Conservation (phyloP, 2,329 filamentous ascomycete species). For the Fusarium citri region DNA sequence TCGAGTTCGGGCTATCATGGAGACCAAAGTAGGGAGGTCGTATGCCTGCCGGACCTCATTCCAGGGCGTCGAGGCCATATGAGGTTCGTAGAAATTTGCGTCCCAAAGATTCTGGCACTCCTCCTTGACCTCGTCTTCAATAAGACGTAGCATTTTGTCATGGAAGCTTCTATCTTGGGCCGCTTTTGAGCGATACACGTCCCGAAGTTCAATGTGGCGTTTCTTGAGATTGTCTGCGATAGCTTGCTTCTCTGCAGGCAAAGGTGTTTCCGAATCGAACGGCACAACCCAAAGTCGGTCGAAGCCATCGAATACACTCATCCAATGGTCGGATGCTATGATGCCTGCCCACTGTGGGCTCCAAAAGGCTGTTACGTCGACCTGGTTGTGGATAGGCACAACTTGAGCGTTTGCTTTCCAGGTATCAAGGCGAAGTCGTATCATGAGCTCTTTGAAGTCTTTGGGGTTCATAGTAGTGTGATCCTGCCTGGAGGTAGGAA, state of each 20-base stretch:
- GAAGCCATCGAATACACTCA: conserved; percentile 41
- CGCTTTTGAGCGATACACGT: neutral
- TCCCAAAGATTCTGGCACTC: conserved; percentile 39
- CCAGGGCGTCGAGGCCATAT: conserved; percentile 25
- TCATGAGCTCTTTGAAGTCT: conserved; percentile 37
- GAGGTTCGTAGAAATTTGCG: neutral
- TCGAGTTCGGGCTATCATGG: conserved; percentile 39
- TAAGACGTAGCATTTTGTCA: neutral
- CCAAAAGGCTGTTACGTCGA: conserved; percentile 38
- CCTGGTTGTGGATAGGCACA: conserved; percentile 29
- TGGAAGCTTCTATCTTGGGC: neutral
- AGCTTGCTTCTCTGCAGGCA: conserved; percentile 21
- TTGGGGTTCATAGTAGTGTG: neutral
- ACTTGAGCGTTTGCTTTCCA: conserved; percentile 37
- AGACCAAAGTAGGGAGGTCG: conserved; percentile 5
- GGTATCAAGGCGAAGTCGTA: conserved; percentile 32
- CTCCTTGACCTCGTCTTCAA: conserved; percentile 31
- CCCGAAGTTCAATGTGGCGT: conserved; percentile 8
- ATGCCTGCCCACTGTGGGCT: conserved; percentile 27
- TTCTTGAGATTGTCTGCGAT: conserved; percentile 21
- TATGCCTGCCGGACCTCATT: conserved; percentile 9
- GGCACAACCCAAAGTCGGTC: conserved; percentile 43
- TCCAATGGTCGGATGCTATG: conserved; percentile 6
- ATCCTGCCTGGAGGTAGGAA: neutral
- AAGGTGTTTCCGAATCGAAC: conserved; percentile 16